Percentiles rank a stretch among this genome's conserved stretches.
These are phyloP conservation scores for Euclidium syriacum DNA, from an alignment of 345 rosid species.

Conservation along the genomic window DNA sequence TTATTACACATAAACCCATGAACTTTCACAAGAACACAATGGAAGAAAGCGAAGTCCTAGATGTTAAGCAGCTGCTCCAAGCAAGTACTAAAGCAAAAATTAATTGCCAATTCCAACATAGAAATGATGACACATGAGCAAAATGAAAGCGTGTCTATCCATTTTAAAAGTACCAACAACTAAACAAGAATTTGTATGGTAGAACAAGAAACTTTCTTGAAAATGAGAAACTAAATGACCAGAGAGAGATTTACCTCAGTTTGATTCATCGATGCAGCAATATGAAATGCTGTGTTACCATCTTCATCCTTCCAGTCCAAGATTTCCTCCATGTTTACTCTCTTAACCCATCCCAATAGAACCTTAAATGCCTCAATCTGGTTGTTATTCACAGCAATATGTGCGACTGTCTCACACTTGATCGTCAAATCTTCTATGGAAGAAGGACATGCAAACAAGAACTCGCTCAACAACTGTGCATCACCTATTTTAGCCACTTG, in stretches of 20 bases:
- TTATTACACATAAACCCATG: too few relatives aligned
- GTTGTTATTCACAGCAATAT: conserved; percentile 23
- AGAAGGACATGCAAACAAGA: conserved; percentile 20
- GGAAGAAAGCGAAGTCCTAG: neutral
- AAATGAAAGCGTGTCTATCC: too few relatives aligned
- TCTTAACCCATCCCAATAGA: conserved; percentile 28
- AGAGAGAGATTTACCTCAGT: conserved; percentile 12
- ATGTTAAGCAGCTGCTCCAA: neutral
- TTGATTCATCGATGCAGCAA: conserved; percentile 25
- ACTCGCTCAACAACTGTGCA: neutral
- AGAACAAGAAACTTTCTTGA: neutral
- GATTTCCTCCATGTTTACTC: conserved; percentile 18
- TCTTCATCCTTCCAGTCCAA: conserved; percentile 36
- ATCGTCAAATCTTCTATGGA: conserved; percentile 34
- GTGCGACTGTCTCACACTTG: conserved; percentile 26
- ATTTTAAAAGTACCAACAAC: neutral
- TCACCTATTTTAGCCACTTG: conserved; percentile 9
- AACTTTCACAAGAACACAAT: too few relatives aligned
- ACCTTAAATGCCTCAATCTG: conserved; percentile 6
- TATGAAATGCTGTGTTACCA: conserved; percentile 36
- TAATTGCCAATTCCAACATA: too few relatives aligned
- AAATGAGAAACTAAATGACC: neutral
- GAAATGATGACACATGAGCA: too few relatives aligned
- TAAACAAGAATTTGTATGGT: neutral
- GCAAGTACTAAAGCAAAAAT: too few relatives aligned